Percentiles rank a stretch among this genome's conserved stretches.
These are phyloP conservation scores for Taphrina populina DNA, from an alignment of 1,139 yeast species.

Conservation along the genomic window DNA sequence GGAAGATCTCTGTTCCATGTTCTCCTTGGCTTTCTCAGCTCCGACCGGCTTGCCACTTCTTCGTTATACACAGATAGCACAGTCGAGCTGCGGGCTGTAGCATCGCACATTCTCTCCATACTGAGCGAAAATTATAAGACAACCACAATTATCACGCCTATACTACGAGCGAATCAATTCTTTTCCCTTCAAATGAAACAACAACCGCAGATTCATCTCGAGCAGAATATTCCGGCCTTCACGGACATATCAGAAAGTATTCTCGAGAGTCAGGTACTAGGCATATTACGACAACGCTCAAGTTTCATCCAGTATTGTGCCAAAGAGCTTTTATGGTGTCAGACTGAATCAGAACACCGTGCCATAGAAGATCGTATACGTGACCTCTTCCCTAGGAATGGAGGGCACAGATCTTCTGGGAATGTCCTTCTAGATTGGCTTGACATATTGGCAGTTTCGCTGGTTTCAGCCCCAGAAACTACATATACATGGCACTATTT, in stretches of 20 bases:
- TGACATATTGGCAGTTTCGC: background rate
- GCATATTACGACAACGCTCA: no score
- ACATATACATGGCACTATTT: background rate
- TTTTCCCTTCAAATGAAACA: background rate
- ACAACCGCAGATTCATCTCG: background rate
- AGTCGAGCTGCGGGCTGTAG: background rate
- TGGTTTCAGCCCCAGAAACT: background rate
- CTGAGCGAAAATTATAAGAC: conserved; percentile 5
- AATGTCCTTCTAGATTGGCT: conserved; percentile 1
- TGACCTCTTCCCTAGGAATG: no score
- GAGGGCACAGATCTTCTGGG: no score
- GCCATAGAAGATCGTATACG: no score
- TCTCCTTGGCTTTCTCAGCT: background rate
- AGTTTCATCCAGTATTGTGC: no score
- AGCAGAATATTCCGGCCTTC: no score
- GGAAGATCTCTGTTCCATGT: conserved; percentile 20
- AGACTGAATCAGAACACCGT: no score
- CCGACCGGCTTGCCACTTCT: no score
- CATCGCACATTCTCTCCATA: background rate
- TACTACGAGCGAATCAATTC: background rate
- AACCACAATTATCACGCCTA: background rate
- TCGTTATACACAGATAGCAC: no score
- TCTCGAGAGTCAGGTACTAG: no score
- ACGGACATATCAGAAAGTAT: no score
- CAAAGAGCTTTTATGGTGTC: no score